These are phyloP conservation scores for Alternaria brassicicola DNA, from an alignment of 2,329 filamentous ascomycete species.

Conservation along the genomic window DNA sequence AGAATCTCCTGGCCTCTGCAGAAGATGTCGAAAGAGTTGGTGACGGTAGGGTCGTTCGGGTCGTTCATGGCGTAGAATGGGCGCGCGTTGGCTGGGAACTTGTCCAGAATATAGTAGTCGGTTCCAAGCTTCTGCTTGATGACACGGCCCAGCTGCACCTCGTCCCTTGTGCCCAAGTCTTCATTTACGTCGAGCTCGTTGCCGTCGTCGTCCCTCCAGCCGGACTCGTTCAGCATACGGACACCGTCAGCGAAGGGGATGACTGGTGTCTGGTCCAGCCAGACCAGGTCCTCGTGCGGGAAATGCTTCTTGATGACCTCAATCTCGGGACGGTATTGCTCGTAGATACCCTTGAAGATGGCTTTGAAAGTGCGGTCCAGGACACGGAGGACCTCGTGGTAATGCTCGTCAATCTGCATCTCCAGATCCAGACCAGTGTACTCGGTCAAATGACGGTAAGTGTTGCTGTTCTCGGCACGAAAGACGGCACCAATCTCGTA, in stretches of 20 bases:
- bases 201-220: constrained; percentile 78
- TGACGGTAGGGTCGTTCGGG: constrained; percentile 71
- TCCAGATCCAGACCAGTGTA: constrained; percentile 93
- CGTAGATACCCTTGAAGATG: constrained; percentile 75
- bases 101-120: constrained; percentile 94
- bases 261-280: constrained; percentile 82
- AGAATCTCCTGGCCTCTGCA: constrained; percentile 91
- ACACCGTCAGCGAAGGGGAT: constrained; percentile 82
- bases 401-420: constrained; percentile 88
- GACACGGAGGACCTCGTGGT: constrained; percentile 81
- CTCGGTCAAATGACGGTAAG: constrained; percentile 90
- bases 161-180: constrained; percentile 83
- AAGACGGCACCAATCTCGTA: constrained; percentile 92
- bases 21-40: constrained; percentile 96
- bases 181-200: constrained; percentile 72
- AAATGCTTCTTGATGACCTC: constrained; percentile 82
- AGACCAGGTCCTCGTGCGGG: constrained; percentile 84
- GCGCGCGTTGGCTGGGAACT: constrained; percentile 82
- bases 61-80: constrained; percentile 94
- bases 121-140: constrained; percentile 86
- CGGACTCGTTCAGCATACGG: constrained; percentile 77
- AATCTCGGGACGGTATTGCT: constrained; percentile 72
- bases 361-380: constrained; percentile 82
- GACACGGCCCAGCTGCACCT: constrained; percentile 82
- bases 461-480: constrained; percentile 94